These are phyloP conservation scores for Arxiozyma bovina DNA, from an alignment of 1,139 yeast species.

Conservation along the genomic window DNA sequence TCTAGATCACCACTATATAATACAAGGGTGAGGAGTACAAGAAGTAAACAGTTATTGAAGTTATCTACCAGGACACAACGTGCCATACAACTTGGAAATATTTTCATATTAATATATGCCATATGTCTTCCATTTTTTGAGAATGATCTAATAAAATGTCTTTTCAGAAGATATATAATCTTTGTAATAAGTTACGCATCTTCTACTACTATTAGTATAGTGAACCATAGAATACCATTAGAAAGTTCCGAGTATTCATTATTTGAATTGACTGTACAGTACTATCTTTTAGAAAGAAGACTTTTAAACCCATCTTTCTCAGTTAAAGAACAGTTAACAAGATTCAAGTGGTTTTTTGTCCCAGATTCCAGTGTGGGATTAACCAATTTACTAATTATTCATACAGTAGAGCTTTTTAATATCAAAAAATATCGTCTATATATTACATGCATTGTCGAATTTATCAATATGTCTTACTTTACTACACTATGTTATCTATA, in stretches of 20 bases:
- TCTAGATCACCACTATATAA: conserved; percentile 8
- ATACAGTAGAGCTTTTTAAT: conserved; percentile 24
- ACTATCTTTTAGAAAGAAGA: conserved; percentile 10
- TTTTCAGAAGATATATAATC: not conserved
- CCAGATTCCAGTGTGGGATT: conserved; percentile 24
- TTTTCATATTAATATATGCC: not conserved
- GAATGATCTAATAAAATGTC: not conserved
- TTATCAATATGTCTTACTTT: conserved; percentile 14
- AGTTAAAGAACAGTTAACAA: not conserved
- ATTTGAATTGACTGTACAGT: conserved; percentile 26
- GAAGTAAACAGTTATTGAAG: not conserved
- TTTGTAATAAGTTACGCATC: not conserved
- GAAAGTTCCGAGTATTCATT: conserved; percentile 29
- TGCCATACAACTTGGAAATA: not conserved
- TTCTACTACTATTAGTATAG: not conserved
- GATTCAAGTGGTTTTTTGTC: conserved; percentile 4
- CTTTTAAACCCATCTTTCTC: not conserved
- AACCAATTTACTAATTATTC: conserved; percentile 23
- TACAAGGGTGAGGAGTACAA: not conserved
- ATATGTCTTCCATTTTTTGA: conserved; percentile 1
- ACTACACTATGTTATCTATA: conserved; percentile 2
- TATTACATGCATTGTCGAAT: conserved; percentile 19
- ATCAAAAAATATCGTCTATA: conserved; percentile 19
- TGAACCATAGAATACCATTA: conserved; percentile 16
- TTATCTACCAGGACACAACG: not conserved